phyloP scores from a whole-genome alignment of 2,329 filamentous ascomycete genomes.

The Ceratocystis cacaofunesta region DNA sequence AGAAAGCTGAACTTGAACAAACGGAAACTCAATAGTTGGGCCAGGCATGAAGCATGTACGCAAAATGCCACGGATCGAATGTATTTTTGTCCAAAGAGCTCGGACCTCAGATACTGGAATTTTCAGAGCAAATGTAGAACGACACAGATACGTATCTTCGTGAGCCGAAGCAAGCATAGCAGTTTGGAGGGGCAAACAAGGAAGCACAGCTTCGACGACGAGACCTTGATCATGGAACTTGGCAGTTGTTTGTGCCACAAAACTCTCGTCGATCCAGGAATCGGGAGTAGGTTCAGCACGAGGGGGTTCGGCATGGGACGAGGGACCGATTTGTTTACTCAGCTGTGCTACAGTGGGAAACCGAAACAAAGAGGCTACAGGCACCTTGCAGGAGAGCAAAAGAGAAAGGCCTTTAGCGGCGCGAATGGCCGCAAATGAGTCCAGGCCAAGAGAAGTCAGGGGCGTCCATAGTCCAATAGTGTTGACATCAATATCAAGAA shows the following conservation, averaged over 20 bases:
- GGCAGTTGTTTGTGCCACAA: constrained; percentile 22
- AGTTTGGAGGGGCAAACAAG: constrained; percentile 51
- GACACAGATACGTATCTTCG: constrained; percentile 53
- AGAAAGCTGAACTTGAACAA: constrained; percentile 56
- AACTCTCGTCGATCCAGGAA: constrained; percentile 21
- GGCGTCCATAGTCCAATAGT: constrained; percentile 51
- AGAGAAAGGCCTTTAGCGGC: constrained; percentile 44
- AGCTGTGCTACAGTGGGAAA: constrained; percentile 52
- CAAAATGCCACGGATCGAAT: constrained; percentile 57
- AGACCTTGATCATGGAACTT: not conserved
- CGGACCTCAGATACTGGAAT: constrained; percentile 36
- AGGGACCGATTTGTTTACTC: constrained; percentile 21
- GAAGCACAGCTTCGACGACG: constrained; percentile 43
- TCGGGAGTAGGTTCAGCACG: no score
- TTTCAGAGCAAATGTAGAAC: constrained; percentile 47
- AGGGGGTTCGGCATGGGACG: not conserved
- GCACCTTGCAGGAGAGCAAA: constrained; percentile 32
- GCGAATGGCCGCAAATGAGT: constrained; percentile 68
- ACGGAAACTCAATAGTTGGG: constrained; percentile 42
- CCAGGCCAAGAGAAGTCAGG: constrained; percentile 63
- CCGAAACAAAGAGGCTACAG: constrained; percentile 56
- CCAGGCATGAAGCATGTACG: constrained; percentile 62
- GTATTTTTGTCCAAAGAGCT: constrained; percentile 46
- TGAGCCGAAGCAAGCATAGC: constrained; percentile 47
- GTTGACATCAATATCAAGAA: constrained; percentile 30